phyloP scores from a whole-genome alignment of 768 basidiomycete genomes.

The Tricholoma terreum region DNA sequence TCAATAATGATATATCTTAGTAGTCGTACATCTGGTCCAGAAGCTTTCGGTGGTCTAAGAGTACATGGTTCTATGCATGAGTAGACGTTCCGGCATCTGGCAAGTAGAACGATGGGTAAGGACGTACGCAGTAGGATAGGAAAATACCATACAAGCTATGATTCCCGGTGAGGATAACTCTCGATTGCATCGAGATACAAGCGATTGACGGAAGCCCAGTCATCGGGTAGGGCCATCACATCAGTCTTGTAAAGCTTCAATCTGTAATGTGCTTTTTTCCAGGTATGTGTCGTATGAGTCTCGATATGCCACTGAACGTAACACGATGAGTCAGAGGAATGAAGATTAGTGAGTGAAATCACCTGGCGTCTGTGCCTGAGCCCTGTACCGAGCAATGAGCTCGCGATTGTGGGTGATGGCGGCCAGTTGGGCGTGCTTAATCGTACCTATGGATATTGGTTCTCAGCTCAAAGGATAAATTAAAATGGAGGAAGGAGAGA shows the following conservation, averaged over 20 bases:
- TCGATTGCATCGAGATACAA: no score
- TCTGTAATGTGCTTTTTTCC: slow-evolving; percentile 54
- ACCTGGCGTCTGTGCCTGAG: slow-evolving; percentile 52
- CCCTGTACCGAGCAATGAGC: slow-evolving; percentile 65
- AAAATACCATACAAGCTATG: no score
- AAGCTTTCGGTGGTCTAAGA: no score
- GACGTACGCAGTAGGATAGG: no score
- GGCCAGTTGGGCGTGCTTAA: slow-evolving; percentile 79
- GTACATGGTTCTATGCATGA: no score
- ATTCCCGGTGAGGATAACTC: no score
- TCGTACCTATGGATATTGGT: slow-evolving; percentile 56
- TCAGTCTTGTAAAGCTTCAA: slow-evolving; percentile 66
- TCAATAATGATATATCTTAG: no score
- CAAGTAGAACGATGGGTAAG: no score
- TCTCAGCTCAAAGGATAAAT: neutral
- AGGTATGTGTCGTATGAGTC: slow-evolving; percentile 63
- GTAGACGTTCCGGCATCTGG: no score
- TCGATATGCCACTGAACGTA: slow-evolving; percentile 45
- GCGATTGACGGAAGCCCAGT: no score
- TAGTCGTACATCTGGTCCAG: no score
- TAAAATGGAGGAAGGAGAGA: neutral
- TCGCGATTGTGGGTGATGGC: slow-evolving; percentile 73
- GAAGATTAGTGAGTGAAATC: slow-evolving; percentile 11
- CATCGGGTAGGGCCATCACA: no score
- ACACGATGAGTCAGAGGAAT: neutral